phyloP scores from a whole-genome alignment of 2,329 filamentous ascomycete genomes.

The Scedosporium boydii region DNA sequence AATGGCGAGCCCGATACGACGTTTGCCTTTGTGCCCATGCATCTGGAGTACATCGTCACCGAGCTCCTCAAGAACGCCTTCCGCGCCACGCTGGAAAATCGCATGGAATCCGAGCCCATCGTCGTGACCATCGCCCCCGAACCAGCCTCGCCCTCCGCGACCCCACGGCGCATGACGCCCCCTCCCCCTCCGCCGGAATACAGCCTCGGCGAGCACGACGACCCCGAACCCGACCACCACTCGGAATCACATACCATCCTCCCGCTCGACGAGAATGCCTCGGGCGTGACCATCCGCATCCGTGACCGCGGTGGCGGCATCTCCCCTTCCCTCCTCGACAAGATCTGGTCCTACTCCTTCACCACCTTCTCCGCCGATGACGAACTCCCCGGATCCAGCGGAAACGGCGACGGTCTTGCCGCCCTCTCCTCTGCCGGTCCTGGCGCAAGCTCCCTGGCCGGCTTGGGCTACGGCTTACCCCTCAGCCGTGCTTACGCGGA shows the following conservation, averaged over 20 bases:
- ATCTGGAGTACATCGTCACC: constrained; percentile 94
- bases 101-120: constrained; percentile 69
- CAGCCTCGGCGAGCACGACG: not conserved
- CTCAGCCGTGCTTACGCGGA: constrained; percentile 90
- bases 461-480: constrained; percentile 85
- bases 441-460: constrained; percentile 77
- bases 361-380: constrained; percentile 74
- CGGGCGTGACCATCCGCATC: constrained; percentile 90
- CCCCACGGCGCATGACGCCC: constrained; percentile 12
- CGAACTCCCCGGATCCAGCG: constrained; percentile 29
- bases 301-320: constrained; percentile 94
- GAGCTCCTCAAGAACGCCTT: constrained; percentile 97
- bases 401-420: constrained; percentile 50
- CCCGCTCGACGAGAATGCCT: constrained; percentile 54
- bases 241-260: constrained; percentile 29
- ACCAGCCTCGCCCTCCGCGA: constrained; percentile 26
- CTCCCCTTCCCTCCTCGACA: constrained; percentile 67
- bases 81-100: constrained; percentile 79
- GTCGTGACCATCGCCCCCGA: constrained; percentile 84
- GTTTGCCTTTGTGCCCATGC: constrained; percentile 90
- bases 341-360: constrained; percentile 96
- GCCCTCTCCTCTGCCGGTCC: constrained; percentile 63
- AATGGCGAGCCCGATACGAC: constrained; percentile 80
- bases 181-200: constrained; percentile 10
- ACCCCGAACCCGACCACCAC: constrained; percentile 7